Conservation (phyloP, 805 yeast genomes). For the Zygoascus ofunaensis region DNA sequence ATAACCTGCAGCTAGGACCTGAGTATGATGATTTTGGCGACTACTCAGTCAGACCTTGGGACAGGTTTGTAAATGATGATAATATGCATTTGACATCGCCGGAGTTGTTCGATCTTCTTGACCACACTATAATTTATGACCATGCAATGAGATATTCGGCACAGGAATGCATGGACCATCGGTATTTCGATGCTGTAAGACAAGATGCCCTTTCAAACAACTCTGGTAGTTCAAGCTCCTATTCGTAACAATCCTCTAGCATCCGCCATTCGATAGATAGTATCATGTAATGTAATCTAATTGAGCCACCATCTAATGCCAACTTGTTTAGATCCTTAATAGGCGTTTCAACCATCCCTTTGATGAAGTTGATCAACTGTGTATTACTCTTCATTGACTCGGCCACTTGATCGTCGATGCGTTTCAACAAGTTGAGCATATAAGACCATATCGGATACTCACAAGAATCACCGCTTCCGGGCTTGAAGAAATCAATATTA, state of each 20-base stretch:
- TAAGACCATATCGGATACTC: not conserved
- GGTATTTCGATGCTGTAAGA: constrained; percentile 43
- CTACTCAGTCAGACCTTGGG: constrained; percentile 79
- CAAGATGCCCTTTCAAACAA: not conserved
- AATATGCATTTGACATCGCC: constrained; percentile 59
- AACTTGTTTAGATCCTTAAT: not conserved
- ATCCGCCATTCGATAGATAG: not conserved
- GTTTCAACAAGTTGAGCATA: not conserved
- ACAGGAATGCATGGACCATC: constrained; percentile 74
- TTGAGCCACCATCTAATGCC: not conserved
- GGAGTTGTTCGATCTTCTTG: constrained; percentile 72
- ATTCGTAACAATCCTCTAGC: not conserved
- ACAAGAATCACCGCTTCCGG: too few species aligned
- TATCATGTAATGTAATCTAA: not conserved
- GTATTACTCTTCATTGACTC: not conserved
- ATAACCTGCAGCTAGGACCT: constrained; percentile 57
- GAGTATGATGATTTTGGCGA: constrained; percentile 78
- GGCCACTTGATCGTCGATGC: not conserved
- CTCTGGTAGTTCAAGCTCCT: not conserved
- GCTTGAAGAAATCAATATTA: not conserved
- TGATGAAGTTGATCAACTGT: not conserved
- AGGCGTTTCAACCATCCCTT: not conserved
- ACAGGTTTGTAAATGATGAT: constrained; percentile 57
- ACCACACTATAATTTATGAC: constrained; percentile 66
- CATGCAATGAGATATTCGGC: constrained; percentile 87